Percentiles rank a stretch among this genome's conserved stretches.
Conservation (phyloP, 2,329 filamentous ascomycete species). For the Pseudogymnoascus sp. region DNA sequence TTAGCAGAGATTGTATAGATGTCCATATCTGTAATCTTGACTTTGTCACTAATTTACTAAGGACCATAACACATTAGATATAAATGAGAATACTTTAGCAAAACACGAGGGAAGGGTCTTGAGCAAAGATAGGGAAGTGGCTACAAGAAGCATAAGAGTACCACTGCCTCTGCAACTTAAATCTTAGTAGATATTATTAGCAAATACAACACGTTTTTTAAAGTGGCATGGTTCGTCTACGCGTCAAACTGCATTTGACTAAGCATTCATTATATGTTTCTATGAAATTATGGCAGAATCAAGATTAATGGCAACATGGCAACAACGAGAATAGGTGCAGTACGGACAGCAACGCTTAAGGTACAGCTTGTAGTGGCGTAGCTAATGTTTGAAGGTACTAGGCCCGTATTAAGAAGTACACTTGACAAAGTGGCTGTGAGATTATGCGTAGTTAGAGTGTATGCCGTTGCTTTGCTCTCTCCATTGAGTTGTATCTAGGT, state of each 20-base stretch:
- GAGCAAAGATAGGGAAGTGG: neutral
- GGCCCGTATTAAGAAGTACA: conserved; percentile 5
- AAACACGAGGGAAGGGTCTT: neutral
- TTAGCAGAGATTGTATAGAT: conserved; percentile 12
- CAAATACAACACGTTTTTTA: neutral
- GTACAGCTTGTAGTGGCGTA: neutral
- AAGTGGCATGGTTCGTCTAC: neutral
- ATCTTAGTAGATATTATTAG: neutral
- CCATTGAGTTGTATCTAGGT: conserved; percentile 3
- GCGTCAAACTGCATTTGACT: neutral
- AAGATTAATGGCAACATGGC: conserved; percentile 8
- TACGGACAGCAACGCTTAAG: conserved; percentile 6
- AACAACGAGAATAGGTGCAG: conserved; percentile 5
- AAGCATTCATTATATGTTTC: neutral
- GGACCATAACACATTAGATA: neutral
- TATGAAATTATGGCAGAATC: conserved; percentile 8
- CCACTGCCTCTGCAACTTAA: neutral
- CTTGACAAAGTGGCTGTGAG: conserved; percentile 1
- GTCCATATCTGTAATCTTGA: neutral
- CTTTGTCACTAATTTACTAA: neutral
- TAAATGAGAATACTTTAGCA: neutral
- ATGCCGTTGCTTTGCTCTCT: conserved; percentile 6
- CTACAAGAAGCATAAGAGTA: neutral
- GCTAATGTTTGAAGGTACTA: neutral
- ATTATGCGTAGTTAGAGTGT: conserved; percentile 10